Percentiles rank a stretch among this genome's conserved stretches.
These are phyloP conservation scores for Volvox carteri DNA, from an alignment of 163 green algal genomes.

Conservation along the genomic window DNA sequence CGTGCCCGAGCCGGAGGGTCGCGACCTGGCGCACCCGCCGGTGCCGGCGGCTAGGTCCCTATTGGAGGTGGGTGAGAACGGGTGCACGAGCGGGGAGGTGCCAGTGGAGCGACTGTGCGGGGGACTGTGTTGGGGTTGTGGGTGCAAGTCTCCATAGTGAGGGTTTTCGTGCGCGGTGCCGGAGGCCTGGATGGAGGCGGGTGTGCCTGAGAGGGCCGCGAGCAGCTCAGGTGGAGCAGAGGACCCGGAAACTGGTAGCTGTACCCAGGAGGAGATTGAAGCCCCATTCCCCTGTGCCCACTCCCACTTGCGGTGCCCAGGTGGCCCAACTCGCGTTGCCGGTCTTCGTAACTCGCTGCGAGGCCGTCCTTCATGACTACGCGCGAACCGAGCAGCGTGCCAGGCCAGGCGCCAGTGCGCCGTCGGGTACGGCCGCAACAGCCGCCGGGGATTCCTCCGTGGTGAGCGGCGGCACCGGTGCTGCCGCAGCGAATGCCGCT, in stretches of 20 bases:
- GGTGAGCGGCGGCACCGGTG: constrained; percentile 44
- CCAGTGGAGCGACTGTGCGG: background rate
- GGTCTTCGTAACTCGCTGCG: constrained; percentile 76
- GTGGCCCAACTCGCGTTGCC: constrained; percentile 79
- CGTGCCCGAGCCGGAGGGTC: background rate
- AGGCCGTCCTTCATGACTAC: constrained; percentile 73
- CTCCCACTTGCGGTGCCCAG: constrained; percentile 28
- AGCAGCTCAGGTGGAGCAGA: no score
- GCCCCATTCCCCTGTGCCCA: background rate
- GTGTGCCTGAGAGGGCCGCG: no score
- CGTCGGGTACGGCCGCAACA: background rate
- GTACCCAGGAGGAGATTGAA: no score
- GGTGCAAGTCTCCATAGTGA: no score
- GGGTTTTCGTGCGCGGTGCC: no score
- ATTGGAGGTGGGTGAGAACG: constrained; percentile 53
- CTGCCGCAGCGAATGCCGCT: background rate
- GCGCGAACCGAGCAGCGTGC: constrained; percentile 39
- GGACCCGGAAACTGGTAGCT: no score
- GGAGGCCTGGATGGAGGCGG: no score
- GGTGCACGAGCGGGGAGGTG: background rate
- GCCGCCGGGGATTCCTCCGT: background rate
- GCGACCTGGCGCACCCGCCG: background rate
- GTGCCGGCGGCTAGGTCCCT: constrained; percentile 21
- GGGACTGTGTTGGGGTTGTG: no score
- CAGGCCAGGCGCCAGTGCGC: background rate